These are phyloP conservation scores for Coprinellus micaceus DNA, from an alignment of 768 basidiomycete genomes.

Conservation along the genomic window DNA sequence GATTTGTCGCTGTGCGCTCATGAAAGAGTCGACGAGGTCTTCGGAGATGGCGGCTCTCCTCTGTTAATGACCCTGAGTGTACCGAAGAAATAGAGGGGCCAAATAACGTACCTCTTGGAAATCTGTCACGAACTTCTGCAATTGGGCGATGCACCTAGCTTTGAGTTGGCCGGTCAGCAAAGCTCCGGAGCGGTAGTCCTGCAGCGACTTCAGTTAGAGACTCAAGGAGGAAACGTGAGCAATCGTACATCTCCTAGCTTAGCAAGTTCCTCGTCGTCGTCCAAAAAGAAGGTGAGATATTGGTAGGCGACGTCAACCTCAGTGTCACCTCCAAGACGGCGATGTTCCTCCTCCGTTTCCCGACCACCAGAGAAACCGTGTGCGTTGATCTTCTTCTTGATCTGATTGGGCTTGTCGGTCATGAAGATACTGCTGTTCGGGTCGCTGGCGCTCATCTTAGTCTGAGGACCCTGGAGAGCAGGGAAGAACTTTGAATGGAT, in stretches of 20 bases:
- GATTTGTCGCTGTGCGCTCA: conserved; percentile 79
- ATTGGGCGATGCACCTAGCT: conserved; percentile 73
- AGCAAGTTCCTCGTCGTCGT: conserved; percentile 87
- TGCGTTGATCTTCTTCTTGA: conserved; percentile 95
- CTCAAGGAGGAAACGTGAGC: not conserved
- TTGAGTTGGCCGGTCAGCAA: conserved; percentile 91
- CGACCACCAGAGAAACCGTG: conserved; percentile 96
- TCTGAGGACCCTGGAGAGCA: conserved; percentile 94
- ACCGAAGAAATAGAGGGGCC: not conserved
- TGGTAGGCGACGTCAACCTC: conserved; percentile 96
- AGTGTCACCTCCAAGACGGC: conserved; percentile 82
- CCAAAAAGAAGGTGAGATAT: conserved; percentile 92
- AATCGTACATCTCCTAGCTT: conserved; percentile 66
- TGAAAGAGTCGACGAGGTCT: conserved; percentile 68
- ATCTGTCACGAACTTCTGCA: conserved; percentile 78
- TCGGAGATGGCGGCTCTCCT: conserved; percentile 79
- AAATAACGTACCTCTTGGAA: conserved; percentile 77
- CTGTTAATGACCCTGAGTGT: conserved; percentile 36
- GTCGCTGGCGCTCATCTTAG: conserved; percentile 98
- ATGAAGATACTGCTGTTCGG: conserved; percentile 92
- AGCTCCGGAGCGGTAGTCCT: conserved; percentile 91
- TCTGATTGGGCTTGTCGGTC: conserved; percentile 88
- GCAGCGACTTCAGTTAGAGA: not conserved
- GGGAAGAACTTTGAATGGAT: conserved; percentile 98
- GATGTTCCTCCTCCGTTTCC: conserved; percentile 95